Evolutionary conservation across 306 rosid genomes (phyloP).

Genomic region (Gillenia trifoliata): DNA sequence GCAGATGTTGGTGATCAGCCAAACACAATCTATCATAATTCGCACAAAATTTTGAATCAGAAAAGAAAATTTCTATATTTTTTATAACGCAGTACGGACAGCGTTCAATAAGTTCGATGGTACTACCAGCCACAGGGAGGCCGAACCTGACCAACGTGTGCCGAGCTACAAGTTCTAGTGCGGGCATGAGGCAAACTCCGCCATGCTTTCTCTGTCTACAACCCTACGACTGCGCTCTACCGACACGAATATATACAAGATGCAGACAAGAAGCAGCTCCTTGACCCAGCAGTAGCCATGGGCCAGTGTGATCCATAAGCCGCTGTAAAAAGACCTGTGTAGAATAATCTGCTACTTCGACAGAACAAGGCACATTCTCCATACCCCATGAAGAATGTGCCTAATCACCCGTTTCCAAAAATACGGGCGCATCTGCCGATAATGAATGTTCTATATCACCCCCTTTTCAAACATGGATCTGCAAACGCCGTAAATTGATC

Average conservation of each 20-base stretch:
- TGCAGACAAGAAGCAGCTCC: constrained; percentile 12
- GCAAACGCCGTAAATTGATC: not conserved
- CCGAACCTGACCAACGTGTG: not conserved
- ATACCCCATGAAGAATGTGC: constrained; percentile 9
- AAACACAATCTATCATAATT: not conserved
- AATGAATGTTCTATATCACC: not conserved
- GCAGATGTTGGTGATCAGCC: not conserved
- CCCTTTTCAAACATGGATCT: not conserved
- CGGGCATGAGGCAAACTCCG: not conserved
- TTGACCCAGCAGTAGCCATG: not conserved
- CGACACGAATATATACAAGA: not conserved
- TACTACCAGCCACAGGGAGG: not conserved
- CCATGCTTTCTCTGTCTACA: not conserved
- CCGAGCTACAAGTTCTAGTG: not conserved
- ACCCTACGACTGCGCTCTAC: not conserved
- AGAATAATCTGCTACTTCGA: constrained; percentile 5
- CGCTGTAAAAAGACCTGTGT: not conserved
- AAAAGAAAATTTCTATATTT: not conserved
- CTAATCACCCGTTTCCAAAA: constrained; percentile 26
- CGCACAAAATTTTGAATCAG: not conserved
- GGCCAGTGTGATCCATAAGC: not conserved
- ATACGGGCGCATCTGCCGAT: constrained; percentile 20
- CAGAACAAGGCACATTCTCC: constrained; percentile 15
- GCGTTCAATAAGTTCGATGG: not conserved
- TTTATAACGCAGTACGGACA: not conserved